Percentiles rank a stretch among this genome's conserved stretches.
These are phyloP conservation scores for Colletotrichum kahawae DNA, from an alignment of 2,329 filamentous ascomycete species.

Conservation along the genomic window DNA sequence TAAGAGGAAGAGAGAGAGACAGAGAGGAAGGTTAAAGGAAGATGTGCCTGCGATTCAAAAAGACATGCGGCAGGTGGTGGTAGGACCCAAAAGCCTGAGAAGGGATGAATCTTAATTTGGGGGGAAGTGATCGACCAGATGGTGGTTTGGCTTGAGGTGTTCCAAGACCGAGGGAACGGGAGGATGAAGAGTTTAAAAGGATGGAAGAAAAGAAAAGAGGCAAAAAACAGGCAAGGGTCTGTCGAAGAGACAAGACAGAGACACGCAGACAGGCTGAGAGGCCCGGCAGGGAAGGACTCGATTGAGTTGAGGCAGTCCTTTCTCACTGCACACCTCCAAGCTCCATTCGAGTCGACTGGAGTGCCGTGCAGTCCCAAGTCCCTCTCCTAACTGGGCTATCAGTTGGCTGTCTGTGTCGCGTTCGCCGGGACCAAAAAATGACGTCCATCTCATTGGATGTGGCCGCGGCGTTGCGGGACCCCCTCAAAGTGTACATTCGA, in stretches of 20 bases:
- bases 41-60: neutral
- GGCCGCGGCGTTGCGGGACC: neutral
- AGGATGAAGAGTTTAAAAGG: conserved; percentile 17
- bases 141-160: neutral
- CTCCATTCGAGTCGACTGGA: neutral
- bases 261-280: neutral
- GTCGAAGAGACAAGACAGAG: conserved; percentile 1
- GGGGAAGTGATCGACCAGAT: neutral
- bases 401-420: conserved; percentile 17
- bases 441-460: conserved; percentile 18
- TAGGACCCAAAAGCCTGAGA: neutral
- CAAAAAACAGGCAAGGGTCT: conserved; percentile 20
- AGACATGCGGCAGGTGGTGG: conserved; percentile 14
- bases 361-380: neutral
- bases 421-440: conserved; percentile 20
- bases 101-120: conserved; percentile 2
- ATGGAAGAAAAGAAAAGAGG: conserved; percentile 6
- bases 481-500: neutral
- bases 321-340: conserved; percentile 3
- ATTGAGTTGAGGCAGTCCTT: conserved; percentile 21
- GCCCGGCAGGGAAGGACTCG: conserved; percentile 16
- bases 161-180: conserved; percentile 3
- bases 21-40: neutral
- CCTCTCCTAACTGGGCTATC: neutral
- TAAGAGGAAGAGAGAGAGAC: neutral